Percentiles rank a stretch among this genome's conserved stretches.
Conservation (phyloP, 2,329 filamentous ascomycete species). For the Ampelomyces quisqualis region DNA sequence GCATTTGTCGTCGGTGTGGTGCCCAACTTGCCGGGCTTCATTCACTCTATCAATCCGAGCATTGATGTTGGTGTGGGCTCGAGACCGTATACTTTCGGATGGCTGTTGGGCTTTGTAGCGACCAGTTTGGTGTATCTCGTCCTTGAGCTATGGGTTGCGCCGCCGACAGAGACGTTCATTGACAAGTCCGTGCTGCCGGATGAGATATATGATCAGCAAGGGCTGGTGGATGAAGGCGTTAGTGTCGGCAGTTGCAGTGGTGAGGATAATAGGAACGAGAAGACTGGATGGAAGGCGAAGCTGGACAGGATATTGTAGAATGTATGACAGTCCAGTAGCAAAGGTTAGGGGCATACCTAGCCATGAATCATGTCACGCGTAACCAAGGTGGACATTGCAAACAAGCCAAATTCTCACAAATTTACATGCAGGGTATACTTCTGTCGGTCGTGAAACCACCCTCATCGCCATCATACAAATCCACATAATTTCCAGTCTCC, state of each 20-base stretch:
- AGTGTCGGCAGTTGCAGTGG: slow-evolving; percentile 27
- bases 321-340: background rate
- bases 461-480: background rate
- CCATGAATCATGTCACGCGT: too few species aligned
- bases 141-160: slow-evolving; percentile 51
- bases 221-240: slow-evolving; percentile 31
- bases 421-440: too few species aligned
- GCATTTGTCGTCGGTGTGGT: slow-evolving; percentile 60
- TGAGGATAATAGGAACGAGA: slow-evolving; percentile 27
- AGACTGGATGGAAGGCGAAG: slow-evolving; percentile 38
- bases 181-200: slow-evolving; percentile 42
- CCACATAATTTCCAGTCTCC: background rate
- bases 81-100: slow-evolving; percentile 64
- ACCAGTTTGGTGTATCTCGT: slow-evolving; percentile 59
- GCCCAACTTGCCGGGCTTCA: slow-evolving; percentile 60
- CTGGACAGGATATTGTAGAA: slow-evolving; percentile 36
- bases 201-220: slow-evolving; percentile 40
- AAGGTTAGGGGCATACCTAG: too few species aligned
- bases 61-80: slow-evolving; percentile 51
- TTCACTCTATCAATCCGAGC: slow-evolving; percentile 44
- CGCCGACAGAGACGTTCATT: slow-evolving; percentile 54
- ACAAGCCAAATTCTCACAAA: too few species aligned
- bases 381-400: too few species aligned
- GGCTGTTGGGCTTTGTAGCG: slow-evolving; percentile 61
- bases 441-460: too few species aligned